These are phyloP conservation scores for Aspergillus sergii DNA, from an alignment of 2,329 filamentous ascomycete genomes.

Conservation along the genomic window DNA sequence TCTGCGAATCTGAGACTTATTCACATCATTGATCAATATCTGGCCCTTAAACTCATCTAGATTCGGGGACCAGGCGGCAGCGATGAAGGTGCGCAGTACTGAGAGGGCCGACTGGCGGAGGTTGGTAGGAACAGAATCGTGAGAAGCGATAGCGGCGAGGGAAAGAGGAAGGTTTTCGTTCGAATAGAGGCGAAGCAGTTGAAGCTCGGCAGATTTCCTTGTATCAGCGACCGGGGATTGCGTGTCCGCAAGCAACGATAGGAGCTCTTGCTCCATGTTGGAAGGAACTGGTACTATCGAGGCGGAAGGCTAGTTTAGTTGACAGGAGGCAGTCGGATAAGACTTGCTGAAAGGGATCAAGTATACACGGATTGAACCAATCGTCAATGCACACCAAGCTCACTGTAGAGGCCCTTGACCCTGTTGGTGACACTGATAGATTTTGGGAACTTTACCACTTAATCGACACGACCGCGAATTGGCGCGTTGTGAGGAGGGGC, in stretches of 20 bases:
- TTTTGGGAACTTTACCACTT: neutral
- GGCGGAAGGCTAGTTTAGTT: slow-evolving; percentile 4
- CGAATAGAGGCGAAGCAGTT: slow-evolving; percentile 71
- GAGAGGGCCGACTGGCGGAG: slow-evolving; percentile 83
- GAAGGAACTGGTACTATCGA: slow-evolving; percentile 6
- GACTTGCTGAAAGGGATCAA: neutral
- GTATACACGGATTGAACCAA: neutral
- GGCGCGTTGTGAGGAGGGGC: slow-evolving; percentile 2
- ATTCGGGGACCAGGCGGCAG: slow-evolving; percentile 78
- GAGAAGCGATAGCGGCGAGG: slow-evolving; percentile 77
- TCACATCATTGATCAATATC: slow-evolving; percentile 70
- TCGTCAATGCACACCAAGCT: neutral
- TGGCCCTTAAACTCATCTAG: slow-evolving; percentile 71
- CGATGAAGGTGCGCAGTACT: slow-evolving; percentile 78
- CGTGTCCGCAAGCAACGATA: slow-evolving; percentile 83
- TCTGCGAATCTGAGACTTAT: slow-evolving; percentile 72
- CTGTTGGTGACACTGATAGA: neutral
- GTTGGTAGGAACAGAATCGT: slow-evolving; percentile 70
- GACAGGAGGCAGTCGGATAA: neutral
- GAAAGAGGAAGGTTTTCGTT: slow-evolving; percentile 74
- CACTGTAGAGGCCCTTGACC: neutral
- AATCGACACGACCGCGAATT: neutral
- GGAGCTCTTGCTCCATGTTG: slow-evolving; percentile 87
- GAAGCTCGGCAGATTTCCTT: slow-evolving; percentile 83
- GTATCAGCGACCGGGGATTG: slow-evolving; percentile 75